Evolutionary conservation across 129 eudicot genomes (phyloP).

Genomic region (Tagetes patula): DNA sequence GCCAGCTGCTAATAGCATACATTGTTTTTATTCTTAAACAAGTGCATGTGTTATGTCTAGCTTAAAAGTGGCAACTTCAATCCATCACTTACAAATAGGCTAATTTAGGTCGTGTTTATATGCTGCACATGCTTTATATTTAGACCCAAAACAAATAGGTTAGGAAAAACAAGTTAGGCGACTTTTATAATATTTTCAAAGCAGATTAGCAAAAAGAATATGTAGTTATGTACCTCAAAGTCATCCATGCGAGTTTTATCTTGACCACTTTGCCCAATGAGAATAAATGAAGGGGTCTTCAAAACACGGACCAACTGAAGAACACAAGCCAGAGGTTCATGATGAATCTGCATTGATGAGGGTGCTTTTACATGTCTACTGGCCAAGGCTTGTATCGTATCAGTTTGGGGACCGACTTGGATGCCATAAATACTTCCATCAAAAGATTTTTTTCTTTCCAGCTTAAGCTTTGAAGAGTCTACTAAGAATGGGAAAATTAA

Average conservation of each 20-base stretch:
- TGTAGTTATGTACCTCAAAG: slow-evolving; percentile 72
- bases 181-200: not conserved
- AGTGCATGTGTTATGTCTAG: not conserved
- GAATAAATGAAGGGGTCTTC: slow-evolving; percentile 49
- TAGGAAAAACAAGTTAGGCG: not conserved
- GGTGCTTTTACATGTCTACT: slow-evolving; percentile 53
- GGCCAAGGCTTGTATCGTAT: slow-evolving; percentile 37
- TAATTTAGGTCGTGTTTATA: not conserved
- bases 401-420: slow-evolving; percentile 60
- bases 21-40: not conserved
- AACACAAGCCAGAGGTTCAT: slow-evolving; percentile 55
- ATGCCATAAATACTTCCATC: slow-evolving; percentile 45
- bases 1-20: slow-evolving; percentile 18
- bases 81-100: not conserved
- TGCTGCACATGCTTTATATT: not conserved
- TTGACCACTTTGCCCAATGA: slow-evolving; percentile 51
- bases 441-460: slow-evolving; percentile 37
- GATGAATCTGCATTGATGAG: slow-evolving; percentile 52
- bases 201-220: not conserved
- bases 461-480: slow-evolving; percentile 59
- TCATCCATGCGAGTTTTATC: slow-evolving; percentile 39
- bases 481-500: slow-evolving; percentile 62
- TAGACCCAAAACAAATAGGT: not conserved
- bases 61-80: not conserved
- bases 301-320: slow-evolving; percentile 65